A percentile compares a stretch with the other conserved stretches of the same genome.
These are phyloP conservation scores for Hortiboletus campestris DNA, from an alignment of 768 basidiomycete species.

Conservation along the genomic window DNA sequence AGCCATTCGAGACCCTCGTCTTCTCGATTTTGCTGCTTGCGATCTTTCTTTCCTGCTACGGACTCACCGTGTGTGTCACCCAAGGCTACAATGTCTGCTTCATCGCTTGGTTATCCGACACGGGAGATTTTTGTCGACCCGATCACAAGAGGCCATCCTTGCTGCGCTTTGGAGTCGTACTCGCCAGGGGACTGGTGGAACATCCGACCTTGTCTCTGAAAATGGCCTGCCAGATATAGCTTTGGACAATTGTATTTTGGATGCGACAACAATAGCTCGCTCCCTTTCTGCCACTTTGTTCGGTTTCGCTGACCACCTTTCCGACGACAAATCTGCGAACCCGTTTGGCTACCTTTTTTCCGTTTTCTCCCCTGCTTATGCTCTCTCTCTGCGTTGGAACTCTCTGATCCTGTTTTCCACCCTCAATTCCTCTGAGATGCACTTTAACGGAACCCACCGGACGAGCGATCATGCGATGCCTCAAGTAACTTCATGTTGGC, in stretches of 20 bases:
- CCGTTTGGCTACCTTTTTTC: constrained; percentile 5
- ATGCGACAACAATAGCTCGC: constrained; percentile 13
- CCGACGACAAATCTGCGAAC: neutral
- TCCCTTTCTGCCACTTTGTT: constrained; percentile 15
- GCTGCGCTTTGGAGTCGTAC: constrained; percentile 36
- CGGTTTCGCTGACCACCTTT: neutral
- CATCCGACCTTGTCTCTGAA: neutral
- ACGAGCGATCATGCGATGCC: constrained; percentile 3
- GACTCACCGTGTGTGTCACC: constrained; percentile 32
- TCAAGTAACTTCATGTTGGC: constrained; percentile 33
- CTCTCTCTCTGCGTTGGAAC: constrained; percentile 41
- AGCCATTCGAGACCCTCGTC: constrained; percentile 23
- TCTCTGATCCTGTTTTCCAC: constrained; percentile 41
- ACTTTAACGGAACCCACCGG: neutral
- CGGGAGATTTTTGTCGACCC: constrained; percentile 22
- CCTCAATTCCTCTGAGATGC: constrained; percentile 12
- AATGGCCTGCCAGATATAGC: neutral
- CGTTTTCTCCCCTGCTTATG: constrained; percentile 30
- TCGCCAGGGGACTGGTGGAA: neutral
- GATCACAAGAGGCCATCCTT: constrained; percentile 36
- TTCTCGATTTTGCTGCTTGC: constrained; percentile 32
- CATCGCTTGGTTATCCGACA: constrained; percentile 38
- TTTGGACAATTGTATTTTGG: neutral
- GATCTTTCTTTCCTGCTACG: constrained; percentile 37
- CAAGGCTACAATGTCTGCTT: constrained; percentile 39